Percentiles rank a stretch among this genome's conserved stretches.
Conservation (phyloP, 2,329 filamentous ascomycete genomes). For the Alternaria postmessia region DNA sequence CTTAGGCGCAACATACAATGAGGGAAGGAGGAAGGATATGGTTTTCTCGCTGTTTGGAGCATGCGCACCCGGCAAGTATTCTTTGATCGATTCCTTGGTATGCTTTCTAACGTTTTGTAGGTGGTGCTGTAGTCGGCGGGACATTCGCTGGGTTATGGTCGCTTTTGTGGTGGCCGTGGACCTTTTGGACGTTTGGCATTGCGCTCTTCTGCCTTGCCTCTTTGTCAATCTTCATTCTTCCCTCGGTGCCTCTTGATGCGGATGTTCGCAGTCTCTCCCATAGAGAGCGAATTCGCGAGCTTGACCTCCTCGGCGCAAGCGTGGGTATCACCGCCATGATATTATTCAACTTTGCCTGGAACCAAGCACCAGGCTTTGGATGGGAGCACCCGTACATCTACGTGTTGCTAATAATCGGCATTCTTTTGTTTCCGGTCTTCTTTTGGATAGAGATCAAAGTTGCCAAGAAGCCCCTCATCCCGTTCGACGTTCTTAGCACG, state of each 20-base stretch:
- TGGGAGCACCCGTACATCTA: constrained; percentile 67
- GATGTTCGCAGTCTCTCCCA: constrained; percentile 20
- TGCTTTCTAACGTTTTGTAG: constrained; percentile 13
- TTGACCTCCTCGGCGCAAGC: constrained; percentile 57
- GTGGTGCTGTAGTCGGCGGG: constrained; percentile 54
- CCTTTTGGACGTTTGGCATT: constrained; percentile 57
- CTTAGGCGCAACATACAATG: constrained; percentile 65
- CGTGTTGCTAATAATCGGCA: constrained; percentile 64
- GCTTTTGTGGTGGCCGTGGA: constrained; percentile 62
- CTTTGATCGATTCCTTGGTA: not conserved
- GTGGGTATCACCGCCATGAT: constrained; percentile 63
- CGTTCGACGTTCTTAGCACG: constrained; percentile 59
- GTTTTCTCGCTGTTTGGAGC: constrained; percentile 64
- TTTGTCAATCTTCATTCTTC: constrained; percentile 52
- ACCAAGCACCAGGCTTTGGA: constrained; percentile 67
- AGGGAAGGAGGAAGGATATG: constrained; percentile 67
- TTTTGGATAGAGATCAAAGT: constrained; percentile 60
- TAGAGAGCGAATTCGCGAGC: constrained; percentile 39
- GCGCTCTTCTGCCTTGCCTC: constrained; percentile 49
- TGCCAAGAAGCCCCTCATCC: constrained; percentile 64
- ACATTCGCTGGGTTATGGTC: constrained; percentile 53
- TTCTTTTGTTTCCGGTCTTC: constrained; percentile 64
- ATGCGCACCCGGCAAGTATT: constrained; percentile 52
- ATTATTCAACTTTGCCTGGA: constrained; percentile 73
- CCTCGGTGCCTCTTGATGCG: constrained; percentile 38